Evolutionary conservation across 2,329 filamentous ascomycete species (phyloP), one percentile per base, ranked within the genome.

Genomic region (Blumeriella jaapii): DNA sequence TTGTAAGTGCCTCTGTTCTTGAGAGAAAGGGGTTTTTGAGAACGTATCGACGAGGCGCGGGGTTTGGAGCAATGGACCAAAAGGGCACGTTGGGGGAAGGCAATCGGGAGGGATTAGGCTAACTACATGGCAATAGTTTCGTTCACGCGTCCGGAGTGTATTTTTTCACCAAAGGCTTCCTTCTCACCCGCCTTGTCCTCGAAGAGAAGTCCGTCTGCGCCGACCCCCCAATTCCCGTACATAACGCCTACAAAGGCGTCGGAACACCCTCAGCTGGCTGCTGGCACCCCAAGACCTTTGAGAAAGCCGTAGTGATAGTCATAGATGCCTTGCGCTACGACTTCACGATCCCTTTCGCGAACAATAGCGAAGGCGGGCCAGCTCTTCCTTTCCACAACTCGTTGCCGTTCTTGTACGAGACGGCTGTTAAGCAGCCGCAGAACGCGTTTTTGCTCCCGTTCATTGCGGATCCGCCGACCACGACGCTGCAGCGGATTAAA

Each of bases 271-370:
- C 52, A 47, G 87, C 85, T 45, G 91, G 91, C 46, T 98, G 91
- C 68, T 98, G 91, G 91, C 86, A 96, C 57, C 84, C 86, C 20
- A 93, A 85, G 62, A 83, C 77, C 2, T 98, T 96, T 55, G 74
- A 93, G 44, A 91, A 87, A 56, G 87, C 89, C 8, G 78, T 98
- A 29, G 71, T 98, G 15, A 72, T 98, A 37, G 64, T 98, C 32
- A 81, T 98, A 39, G 91, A 98, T 59, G 91, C 91, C 34, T 68
- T 98, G 39, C 80, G 91, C 41, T 98, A 98, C 61, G 91, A 98
- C 59, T 98, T 98, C 51, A 93, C 89, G 0, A 74, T 96, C 8
- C 91, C 91, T 1, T 78, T 81, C 41, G 61, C 66, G 28, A 59
- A 67, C 48, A 53, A 62, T 30, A 64, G 63, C 20, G 26, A 35